Evolutionary conservation across 1,284 basidiomycete species (phyloP).

Genomic region (Neotropicomus parvogracilis): DNA sequence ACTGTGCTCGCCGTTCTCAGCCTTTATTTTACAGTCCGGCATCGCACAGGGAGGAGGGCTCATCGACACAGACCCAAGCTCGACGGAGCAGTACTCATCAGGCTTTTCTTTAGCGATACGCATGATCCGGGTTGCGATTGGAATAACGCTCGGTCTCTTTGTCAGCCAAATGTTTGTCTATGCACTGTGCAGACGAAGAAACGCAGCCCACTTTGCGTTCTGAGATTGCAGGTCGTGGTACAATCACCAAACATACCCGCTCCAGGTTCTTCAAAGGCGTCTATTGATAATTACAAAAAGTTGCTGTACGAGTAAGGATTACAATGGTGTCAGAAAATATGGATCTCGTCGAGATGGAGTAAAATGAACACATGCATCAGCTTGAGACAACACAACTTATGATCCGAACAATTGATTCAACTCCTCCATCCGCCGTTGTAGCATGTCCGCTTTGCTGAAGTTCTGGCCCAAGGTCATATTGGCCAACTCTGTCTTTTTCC

Average conservation of each 20-base stretch:
- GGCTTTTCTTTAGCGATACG: conserved; percentile 66
- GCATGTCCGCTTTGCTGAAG: conserved; percentile 78
- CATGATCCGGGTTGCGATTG: conserved; percentile 85
- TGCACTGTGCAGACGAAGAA: conserved; percentile 69
- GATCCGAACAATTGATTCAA: conserved; percentile 63
- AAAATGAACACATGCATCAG: conserved; percentile 11
- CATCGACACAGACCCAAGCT: conserved; percentile 62
- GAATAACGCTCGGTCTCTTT: conserved; percentile 81
- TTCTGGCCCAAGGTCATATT: conserved; percentile 84
- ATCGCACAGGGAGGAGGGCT: conserved; percentile 84
- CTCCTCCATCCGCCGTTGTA: conserved; percentile 82
- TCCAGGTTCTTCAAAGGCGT: conserved; percentile 8
- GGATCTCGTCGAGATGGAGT: conserved; percentile 13
- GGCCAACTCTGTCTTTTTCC: conserved; percentile 90
- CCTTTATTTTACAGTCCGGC: conserved; percentile 55
- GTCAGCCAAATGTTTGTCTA: conserved; percentile 78
- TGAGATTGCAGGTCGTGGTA: conserved; percentile 32
- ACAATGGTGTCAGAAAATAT: conserved; percentile 27
- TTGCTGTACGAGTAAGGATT: conserved; percentile 33
- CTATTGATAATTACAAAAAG: conserved; percentile 34
- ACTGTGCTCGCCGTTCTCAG: not conserved
- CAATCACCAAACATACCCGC: not conserved
- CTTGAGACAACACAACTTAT: conserved; percentile 34
- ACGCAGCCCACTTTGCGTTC: conserved; percentile 74
- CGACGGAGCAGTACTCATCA: conserved; percentile 60